Evolutionary conservation across 1,139 yeast genomes (phyloP), one percentile per base, ranked within the genome.

Genomic region (Suhomyces taliae): DNA sequence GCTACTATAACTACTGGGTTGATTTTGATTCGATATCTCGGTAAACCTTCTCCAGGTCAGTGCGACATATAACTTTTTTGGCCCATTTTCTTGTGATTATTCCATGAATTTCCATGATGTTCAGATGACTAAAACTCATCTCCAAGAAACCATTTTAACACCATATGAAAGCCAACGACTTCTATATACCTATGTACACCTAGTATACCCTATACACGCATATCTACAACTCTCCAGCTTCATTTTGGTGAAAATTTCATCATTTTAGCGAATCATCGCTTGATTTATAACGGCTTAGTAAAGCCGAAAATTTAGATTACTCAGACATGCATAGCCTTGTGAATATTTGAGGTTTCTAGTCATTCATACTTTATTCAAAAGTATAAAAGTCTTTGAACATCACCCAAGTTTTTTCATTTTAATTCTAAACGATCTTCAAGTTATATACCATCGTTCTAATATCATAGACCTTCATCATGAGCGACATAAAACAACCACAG

Each of bases 211-310:
- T 4, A 19, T 19, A 19, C 7, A 29, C 32, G 1, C n/a, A 19
- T 19, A 3, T 29, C n/a, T 29, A 29, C 32, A 4, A 29, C 7
- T 29, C 32, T 29, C 32, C n/a, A 9, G 9, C 9, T 29, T 11
- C 32, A 9, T 11, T 29, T 29, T 29, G 32, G 32, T 29, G 32
- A 11, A 29, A 29, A 34, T 39, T 14, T 4, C 24, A 29, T 29
- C 32, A 29, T 11, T 29, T 29, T 14, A 48, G 24, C 24, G 24
- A 41, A 50, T 50, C 12, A 56, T 59, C 24, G 53, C 57, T 45
- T 54, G 43, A 41, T 27, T 36, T 33, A 15, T 33, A 27, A 43
- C 37, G 36, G 42, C 44, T 46, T 32, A 47, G 39, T 43, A 44
- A 39, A 15, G 12, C 10, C 34, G 35, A 38, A 34, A 26, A 33